A percentile compares a stretch with the other conserved stretches of the same genome.
phyloP scores from a whole-genome alignment of 352 stramenopile species.

The Phytophthora fragariae region DNA sequence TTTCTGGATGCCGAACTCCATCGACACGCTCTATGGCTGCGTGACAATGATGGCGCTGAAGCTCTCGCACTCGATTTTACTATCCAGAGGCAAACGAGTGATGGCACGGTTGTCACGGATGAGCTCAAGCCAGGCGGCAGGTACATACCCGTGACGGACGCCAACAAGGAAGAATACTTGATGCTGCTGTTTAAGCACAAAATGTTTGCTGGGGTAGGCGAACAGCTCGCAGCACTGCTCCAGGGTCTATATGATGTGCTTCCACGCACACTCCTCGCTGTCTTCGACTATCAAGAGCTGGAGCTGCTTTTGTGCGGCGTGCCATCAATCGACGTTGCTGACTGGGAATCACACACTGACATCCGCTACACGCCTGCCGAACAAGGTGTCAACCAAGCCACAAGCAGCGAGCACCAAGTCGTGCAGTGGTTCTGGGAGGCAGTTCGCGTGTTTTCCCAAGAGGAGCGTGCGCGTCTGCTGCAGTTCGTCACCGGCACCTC shows the following conservation, averaged over 20 bases:
- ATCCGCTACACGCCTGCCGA: slow-evolving; percentile 83
- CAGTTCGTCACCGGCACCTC: slow-evolving; percentile 93
- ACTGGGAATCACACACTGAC: slow-evolving; percentile 90
- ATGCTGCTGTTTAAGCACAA: slow-evolving; percentile 94
- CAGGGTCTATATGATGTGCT: slow-evolving; percentile 94
- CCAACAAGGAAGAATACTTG: slow-evolving; percentile 97
- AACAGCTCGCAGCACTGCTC: slow-evolving; percentile 92
- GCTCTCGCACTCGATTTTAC: slow-evolving; percentile 81
- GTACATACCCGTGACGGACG: slow-evolving; percentile 93
- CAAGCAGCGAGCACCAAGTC: slow-evolving; percentile 63
- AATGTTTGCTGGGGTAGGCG: slow-evolving; percentile 91
- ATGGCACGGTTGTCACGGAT: slow-evolving; percentile 63
- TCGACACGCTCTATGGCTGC: slow-evolving; percentile 70
- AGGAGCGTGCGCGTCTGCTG: slow-evolving; percentile 87
- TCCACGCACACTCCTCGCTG: slow-evolving; percentile 82
- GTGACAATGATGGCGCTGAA: slow-evolving; percentile 71
- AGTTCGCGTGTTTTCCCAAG: slow-evolving; percentile 78
- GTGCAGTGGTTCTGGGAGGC: slow-evolving; percentile 93
- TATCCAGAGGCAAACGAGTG: slow-evolving; percentile 56
- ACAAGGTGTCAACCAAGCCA: slow-evolving; percentile 46
- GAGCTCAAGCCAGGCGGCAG: slow-evolving; percentile 93
- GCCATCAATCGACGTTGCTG: slow-evolving; percentile 90
- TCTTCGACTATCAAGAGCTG: slow-evolving; percentile 96
- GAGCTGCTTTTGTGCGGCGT: slow-evolving; percentile 94
- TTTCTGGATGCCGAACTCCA: slow-evolving; percentile 84